These are phyloP conservation scores for Lepidium campestre DNA, from an alignment of 441 rosid genomes.

Conservation along the genomic window DNA sequence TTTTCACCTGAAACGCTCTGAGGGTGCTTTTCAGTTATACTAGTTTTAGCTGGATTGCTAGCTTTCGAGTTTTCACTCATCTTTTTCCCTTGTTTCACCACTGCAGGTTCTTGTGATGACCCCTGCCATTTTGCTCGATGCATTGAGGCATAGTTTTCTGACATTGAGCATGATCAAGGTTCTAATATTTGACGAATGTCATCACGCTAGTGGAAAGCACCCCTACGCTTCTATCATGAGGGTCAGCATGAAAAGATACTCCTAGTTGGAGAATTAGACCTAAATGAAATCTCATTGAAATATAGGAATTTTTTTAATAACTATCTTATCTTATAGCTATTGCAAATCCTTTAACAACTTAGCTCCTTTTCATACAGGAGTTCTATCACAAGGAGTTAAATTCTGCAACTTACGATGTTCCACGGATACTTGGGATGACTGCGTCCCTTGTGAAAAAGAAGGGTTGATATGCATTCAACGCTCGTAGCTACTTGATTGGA, in stretches of 20 bases:
- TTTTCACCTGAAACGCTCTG: background rate
- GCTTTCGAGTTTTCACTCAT: background rate
- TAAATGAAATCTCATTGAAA: background rate
- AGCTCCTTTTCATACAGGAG: constrained; percentile 47
- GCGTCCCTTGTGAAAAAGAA: constrained; percentile 86
- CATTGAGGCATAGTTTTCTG: constrained; percentile 70
- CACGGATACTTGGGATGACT: constrained; percentile 92
- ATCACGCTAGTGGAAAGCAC: constrained; percentile 66
- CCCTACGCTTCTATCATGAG: constrained; percentile 81
- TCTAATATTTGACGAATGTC: constrained; percentile 92
- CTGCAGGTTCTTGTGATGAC: constrained; percentile 94
- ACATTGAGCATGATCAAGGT: constrained; percentile 58
- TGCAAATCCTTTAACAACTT: background rate
- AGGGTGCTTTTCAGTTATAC: background rate
- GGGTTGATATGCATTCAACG: constrained; percentile 33
- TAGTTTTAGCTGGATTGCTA: background rate
- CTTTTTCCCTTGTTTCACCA: background rate
- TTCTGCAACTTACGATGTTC: constrained; percentile 39
- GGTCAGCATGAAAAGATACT: constrained; percentile 39
- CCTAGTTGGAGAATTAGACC: background rate
- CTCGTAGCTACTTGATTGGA: background rate
- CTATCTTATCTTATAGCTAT: background rate
- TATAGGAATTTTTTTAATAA: background rate
- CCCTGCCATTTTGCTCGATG: constrained; percentile 68
- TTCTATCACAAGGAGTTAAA: constrained; percentile 56